Conservation (phyloP, 179 eudicot genomes). For the Spergularia azorica region DNA sequence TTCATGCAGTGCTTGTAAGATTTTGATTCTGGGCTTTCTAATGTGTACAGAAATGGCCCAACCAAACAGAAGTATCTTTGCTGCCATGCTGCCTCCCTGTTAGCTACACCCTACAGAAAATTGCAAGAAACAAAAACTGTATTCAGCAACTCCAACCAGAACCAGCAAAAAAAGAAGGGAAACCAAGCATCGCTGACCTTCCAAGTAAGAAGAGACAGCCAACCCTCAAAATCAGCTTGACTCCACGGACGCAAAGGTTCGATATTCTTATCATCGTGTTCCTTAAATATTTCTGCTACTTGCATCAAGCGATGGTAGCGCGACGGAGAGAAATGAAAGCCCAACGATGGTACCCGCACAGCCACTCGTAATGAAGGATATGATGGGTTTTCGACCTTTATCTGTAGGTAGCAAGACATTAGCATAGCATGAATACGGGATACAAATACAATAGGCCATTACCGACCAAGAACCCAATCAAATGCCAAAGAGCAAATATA, state of each 20-base stretch:
- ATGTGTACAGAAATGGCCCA: slow-evolving; percentile 80
- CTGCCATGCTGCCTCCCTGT: slow-evolving; percentile 97
- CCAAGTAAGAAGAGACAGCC: slow-evolving; percentile 84
- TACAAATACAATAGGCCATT: slow-evolving; percentile 1
- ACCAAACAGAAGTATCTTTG: slow-evolving; percentile 84
- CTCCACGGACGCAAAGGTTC: slow-evolving; percentile 70
- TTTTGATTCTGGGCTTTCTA: slow-evolving; percentile 75
- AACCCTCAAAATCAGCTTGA: slow-evolving; percentile 94
- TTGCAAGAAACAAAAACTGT: slow-evolving; percentile 13
- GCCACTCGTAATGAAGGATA: slow-evolving; percentile 91
- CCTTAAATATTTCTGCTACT: slow-evolving; percentile 68
- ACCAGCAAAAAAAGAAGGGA: neutral
- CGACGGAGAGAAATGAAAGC: slow-evolving; percentile 94
- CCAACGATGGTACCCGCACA: slow-evolving; percentile 82
- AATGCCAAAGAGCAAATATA: neutral
- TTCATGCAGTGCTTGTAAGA: slow-evolving; percentile 84
- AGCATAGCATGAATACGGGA: slow-evolving; percentile 3
- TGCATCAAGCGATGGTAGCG: slow-evolving; percentile 98
- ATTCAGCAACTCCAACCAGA: neutral
- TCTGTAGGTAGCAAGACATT: slow-evolving; percentile 42
- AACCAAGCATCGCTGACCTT: slow-evolving; percentile 51
- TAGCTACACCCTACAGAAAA: slow-evolving; percentile 75
- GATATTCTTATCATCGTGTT: slow-evolving; percentile 44
- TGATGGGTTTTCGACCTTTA: slow-evolving; percentile 66
- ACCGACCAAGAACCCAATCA: neutral